Evolutionary conservation across 1,139 yeast genomes (phyloP).

Genomic region (Magnusiomyces paraingens): DNA sequence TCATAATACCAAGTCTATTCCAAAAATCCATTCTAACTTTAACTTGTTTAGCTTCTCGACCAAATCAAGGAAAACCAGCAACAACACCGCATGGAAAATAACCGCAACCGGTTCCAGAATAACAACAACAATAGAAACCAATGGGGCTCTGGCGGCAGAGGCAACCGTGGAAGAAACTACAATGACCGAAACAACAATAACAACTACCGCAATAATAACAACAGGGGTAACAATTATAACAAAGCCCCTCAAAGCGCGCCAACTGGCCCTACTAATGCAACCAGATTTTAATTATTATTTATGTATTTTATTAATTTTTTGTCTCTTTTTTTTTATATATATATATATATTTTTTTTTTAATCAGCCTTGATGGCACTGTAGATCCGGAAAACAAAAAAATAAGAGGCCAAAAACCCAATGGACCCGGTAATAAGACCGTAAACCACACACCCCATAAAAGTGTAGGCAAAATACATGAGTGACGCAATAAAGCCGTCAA

Average conservation of each 20-base stretch:
- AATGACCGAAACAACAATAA: conserved; percentile 16
- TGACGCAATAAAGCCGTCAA: conserved; percentile 57
- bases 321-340: neutral
- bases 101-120: conserved; percentile 26
- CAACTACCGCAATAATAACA: conserved; percentile 13
- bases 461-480: conserved; percentile 68
- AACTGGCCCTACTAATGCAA: neutral
- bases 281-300: neutral
- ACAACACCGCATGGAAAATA: conserved; percentile 55
- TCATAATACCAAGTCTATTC: conserved; percentile 27
- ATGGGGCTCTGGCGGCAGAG: conserved; percentile 22
- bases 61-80: conserved; percentile 59
- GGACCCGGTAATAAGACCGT: conserved; percentile 72
- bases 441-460: conserved; percentile 52
- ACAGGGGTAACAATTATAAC: conserved; percentile 14
- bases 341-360: conserved; percentile 24
- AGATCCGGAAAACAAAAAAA: conserved; percentile 51
- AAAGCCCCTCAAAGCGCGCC: conserved; percentile 7
- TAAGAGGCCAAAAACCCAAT: conserved; percentile 63
- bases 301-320: neutral
- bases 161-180: conserved; percentile 16
- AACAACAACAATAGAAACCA: conserved; percentile 22
- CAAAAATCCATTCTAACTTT: neutral
- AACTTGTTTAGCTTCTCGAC: conserved; percentile 25
- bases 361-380: conserved; percentile 54